These are phyloP conservation scores for Sclerospora graminicola DNA, from an alignment of 352 stramenopile species.

Conservation along the genomic window DNA sequence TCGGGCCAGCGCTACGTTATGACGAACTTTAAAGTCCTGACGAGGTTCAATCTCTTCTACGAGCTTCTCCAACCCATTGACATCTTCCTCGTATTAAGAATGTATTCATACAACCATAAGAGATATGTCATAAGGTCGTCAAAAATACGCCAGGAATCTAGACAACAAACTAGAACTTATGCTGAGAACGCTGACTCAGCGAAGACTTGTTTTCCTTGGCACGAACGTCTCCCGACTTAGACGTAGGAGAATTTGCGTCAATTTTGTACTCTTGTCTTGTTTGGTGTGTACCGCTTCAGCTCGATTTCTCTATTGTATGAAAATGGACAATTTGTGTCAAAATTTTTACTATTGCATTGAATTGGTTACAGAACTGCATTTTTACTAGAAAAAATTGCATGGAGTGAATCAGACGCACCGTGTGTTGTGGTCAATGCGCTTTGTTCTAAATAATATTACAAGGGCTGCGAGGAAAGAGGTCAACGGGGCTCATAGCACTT, in stretches of 20 bases:
- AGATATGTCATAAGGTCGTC: neutral
- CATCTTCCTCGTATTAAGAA: conserved; percentile 69
- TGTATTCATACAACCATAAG: neutral
- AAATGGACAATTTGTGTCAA: conserved; percentile 1
- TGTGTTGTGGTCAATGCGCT: neutral
- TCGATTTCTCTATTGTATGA: conserved; percentile 5
- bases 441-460: neutral
- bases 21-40: conserved; percentile 75
- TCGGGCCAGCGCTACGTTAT: conserved; percentile 70
- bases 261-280: conserved; percentile 5
- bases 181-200: conserved; percentile 73
- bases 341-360: conserved; percentile 1
- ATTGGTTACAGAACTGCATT: neutral
- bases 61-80: conserved; percentile 76
- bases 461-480: no score
- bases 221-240: conserved; percentile 53
- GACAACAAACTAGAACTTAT: conserved; percentile 80
- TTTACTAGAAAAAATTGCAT: neutral
- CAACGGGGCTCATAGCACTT: neutral
- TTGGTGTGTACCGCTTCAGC: neutral
- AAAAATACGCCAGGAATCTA: neutral
- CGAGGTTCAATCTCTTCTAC: conserved; percentile 67
- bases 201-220: conserved; percentile 82
- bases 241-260: neutral
- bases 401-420: conserved; percentile 8